These are phyloP conservation scores for Inga oerstediana DNA, from an alignment of 306 rosid genomes.

Conservation along the genomic window DNA sequence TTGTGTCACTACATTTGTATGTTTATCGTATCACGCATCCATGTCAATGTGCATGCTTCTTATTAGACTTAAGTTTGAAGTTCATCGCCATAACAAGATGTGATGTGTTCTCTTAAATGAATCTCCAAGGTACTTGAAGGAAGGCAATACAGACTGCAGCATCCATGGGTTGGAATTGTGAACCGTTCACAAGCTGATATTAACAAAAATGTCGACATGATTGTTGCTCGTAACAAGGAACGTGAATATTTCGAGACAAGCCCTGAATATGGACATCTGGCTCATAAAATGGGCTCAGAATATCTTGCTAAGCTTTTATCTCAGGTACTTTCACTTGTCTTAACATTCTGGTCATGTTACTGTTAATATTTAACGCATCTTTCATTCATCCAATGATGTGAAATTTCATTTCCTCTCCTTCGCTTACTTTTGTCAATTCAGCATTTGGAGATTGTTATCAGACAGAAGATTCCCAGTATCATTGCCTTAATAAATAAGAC, in stretches of 20 bases:
- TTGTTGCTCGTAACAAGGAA: slow-evolving; percentile 89
- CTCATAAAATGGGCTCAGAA: slow-evolving; percentile 97
- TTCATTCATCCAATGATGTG: slow-evolving; percentile 12
- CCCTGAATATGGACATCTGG: slow-evolving; percentile 96
- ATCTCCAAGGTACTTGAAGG: slow-evolving; percentile 90
- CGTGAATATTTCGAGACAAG: slow-evolving; percentile 92
- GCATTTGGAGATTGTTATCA: slow-evolving; percentile 97
- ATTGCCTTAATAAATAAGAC: slow-evolving; percentile 92
- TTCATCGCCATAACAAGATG: slow-evolving; percentile 14
- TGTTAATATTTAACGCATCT: slow-evolving; percentile 18
- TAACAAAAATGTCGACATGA: slow-evolving; percentile 93
- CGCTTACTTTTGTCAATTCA: slow-evolving; percentile 40
- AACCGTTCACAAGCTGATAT: slow-evolving; percentile 99
- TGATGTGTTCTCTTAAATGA: slow-evolving; percentile 37
- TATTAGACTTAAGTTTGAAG: slow-evolving; percentile 11
- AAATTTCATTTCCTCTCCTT: too few species aligned
- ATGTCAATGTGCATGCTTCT: not conserved
- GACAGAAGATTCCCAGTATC: slow-evolving; percentile 98
- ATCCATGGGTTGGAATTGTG: slow-evolving; percentile 99
- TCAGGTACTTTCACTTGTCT: slow-evolving; percentile 54
- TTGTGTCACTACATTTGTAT: not conserved
- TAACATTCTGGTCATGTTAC: slow-evolving; percentile 1
- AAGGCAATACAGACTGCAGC: slow-evolving; percentile 87
- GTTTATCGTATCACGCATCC: not conserved
- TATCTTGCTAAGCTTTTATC: slow-evolving; percentile 98